Percentiles rank a stretch among this genome's conserved stretches.
phyloP scores from a whole-genome alignment of 306 rosid species.

The Prunus armeniaca region DNA sequence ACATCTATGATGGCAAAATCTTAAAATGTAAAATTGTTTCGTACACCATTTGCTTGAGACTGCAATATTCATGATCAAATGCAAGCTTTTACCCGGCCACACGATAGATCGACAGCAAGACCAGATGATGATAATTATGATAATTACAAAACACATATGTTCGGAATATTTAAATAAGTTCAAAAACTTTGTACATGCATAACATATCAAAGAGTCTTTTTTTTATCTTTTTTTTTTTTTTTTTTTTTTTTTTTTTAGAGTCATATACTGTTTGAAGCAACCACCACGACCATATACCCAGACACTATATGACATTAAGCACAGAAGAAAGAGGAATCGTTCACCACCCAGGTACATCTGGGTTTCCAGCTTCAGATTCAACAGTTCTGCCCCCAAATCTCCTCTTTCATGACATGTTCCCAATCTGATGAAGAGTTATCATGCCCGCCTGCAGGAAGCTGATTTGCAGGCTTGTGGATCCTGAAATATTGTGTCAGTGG shows the following conservation, averaged over 20 bases:
- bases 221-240: background rate
- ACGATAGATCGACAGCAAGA: background rate
- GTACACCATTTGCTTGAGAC: too few species aligned
- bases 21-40: too few species aligned
- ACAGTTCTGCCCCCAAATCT: constrained; percentile 29
- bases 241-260: background rate
- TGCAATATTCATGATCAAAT: too few species aligned
- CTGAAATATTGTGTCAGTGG: constrained; percentile 30
- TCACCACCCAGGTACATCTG: background rate
- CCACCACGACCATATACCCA: background rate
- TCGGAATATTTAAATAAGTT: background rate
- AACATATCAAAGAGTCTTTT: background rate
- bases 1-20: too few species aligned
- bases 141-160: constrained; percentile 6
- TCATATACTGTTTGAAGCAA: background rate
- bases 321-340: background rate
- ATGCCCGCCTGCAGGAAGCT: constrained; percentile 29
- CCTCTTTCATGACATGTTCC: constrained; percentile 77
- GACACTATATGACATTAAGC: background rate
- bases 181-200: constrained; percentile 15
- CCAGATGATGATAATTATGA: background rate
- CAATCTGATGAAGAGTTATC: constrained; percentile 69
- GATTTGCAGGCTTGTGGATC: constrained; percentile 24
- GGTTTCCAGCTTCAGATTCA: constrained; percentile 24
- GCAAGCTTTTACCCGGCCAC: background rate